Evolutionary conservation across 345 rosid species (phyloP), one percentile per base, ranked within the genome.

Genomic region (Linum trigynum): DNA sequence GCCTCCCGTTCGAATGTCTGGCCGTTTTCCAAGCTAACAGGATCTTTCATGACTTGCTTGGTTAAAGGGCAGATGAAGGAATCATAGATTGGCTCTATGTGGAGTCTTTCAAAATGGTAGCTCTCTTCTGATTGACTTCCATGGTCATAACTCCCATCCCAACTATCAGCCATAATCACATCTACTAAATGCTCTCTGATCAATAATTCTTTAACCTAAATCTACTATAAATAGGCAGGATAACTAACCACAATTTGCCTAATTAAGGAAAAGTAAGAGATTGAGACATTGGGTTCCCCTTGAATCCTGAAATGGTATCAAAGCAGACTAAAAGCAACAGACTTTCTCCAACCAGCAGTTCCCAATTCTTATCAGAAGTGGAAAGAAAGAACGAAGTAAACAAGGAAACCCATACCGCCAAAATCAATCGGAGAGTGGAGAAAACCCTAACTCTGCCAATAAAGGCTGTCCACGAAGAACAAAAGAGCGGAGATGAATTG

Each of bases 1-100:
- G 98, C 97, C 73, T 79, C 89, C 45, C 98, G 94, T 67, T 94
- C 99, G 67, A 88, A 94, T 14, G 95, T 88, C 67, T 82, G 92
- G 36, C 96, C 96, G 62, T 80, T 90, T 78, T 94, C 99, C 43
- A 88, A 60, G 2, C 92, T 78, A 14, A 94, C 97, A 12, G 99
- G 97, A 67, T 94, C 82, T 0, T 67, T 77, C 99, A 94, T 94
- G 15, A 94, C 85, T 76, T 88, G 82, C 70, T 90, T 94, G 15
- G 99, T 90, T 55, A 94, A 81, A 61, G 97, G 97, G 79, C 99
- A 94, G 62, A 94, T 76, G 74, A 94, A 88, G 6, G 99, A 72
- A 72, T 94, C 99, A 59, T 90, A 94, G 15, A 90, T 72, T 37
- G 90, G 89, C 71, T 90, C 97, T 16, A 85, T 67, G 70, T 79